These are phyloP conservation scores for Lepidium africanum DNA, from an alignment of 345 rosid species.

Conservation along the genomic window DNA sequence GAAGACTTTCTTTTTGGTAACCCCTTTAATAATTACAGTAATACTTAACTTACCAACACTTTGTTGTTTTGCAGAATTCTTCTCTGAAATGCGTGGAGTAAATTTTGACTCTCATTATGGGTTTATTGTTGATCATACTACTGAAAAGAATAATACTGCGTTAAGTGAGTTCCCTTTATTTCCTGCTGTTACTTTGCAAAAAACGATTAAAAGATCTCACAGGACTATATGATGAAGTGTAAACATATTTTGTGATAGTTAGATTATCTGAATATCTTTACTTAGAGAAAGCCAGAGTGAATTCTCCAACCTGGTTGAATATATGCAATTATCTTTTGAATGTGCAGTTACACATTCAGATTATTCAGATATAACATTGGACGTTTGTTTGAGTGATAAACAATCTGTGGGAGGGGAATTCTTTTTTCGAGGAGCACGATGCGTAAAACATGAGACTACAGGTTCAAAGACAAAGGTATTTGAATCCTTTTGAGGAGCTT, in stretches of 20 bases:
- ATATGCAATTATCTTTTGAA: background rate
- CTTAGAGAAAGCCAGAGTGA: background rate
- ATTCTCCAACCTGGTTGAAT: background rate
- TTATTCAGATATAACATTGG: conserved; percentile 83
- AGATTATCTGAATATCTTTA: background rate
- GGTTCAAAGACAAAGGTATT: conserved; percentile 52
- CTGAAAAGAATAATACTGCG: conserved; percentile 56
- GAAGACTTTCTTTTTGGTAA: background rate
- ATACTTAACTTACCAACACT: background rate
- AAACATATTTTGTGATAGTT: background rate
- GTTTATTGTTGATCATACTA: conserved; percentile 77
- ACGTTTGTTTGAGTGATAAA: conserved; percentile 69
- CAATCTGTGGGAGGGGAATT: conserved; percentile 70
- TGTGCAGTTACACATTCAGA: conserved; percentile 68
- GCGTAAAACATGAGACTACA: conserved; percentile 65
- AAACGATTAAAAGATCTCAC: background rate
- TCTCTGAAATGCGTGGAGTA: conserved; percentile 60
- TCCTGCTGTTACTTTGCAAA: background rate
- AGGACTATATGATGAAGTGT: background rate
- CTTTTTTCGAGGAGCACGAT: conserved; percentile 64
- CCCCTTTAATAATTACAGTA: background rate
- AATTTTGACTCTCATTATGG: conserved; percentile 83
- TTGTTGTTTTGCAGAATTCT: conserved; percentile 51
- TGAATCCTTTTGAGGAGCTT: background rate
- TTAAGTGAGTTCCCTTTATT: conserved; percentile 42